phyloP scores from a whole-genome alignment of 2,329 filamentous ascomycete species.

The Rhinocladiella mackenziei region DNA sequence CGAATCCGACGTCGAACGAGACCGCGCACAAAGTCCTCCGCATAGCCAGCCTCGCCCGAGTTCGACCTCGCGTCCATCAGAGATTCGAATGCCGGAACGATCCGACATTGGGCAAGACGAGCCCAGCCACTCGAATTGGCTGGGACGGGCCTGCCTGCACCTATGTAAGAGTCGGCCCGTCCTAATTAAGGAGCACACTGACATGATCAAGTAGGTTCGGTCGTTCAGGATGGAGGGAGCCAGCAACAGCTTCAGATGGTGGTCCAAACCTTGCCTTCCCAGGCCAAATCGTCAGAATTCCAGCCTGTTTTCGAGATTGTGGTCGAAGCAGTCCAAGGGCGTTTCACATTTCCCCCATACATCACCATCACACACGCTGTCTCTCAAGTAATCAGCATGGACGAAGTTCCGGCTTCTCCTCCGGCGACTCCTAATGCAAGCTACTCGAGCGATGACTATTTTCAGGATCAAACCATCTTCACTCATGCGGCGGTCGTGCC shows the following conservation, averaged over 20 bases:
- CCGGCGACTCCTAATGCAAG: constrained; percentile 52
- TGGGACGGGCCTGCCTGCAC: constrained; percentile 18
- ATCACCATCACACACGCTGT: constrained; percentile 63
- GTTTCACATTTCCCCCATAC: constrained; percentile 49
- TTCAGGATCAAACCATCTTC: constrained; percentile 53
- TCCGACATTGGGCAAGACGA: constrained; percentile 13
- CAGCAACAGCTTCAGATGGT: constrained; percentile 51
- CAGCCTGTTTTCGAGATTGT: constrained; percentile 51
- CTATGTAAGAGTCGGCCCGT: constrained; percentile 12
- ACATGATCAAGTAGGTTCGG: constrained; percentile 12
- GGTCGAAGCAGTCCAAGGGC: constrained; percentile 53
- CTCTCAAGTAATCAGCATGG: constrained; percentile 55
- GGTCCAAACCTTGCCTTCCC: constrained; percentile 57
- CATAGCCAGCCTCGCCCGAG: constrained; percentile 10
- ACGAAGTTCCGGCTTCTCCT: constrained; percentile 60
- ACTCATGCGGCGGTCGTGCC: constrained; percentile 58
- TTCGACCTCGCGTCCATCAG: constrained; percentile 18
- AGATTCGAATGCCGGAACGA: constrained; percentile 19
- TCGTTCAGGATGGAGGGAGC: constrained; percentile 6
- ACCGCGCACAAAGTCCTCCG: constrained; percentile 1
- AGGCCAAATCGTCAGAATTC: constrained; percentile 36
- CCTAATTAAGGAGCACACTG: constrained; percentile 4
- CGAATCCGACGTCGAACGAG: constrained; percentile 7
- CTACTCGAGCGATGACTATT: constrained; percentile 56
- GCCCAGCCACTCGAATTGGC: constrained; percentile 15